Evolutionary conservation across 2,329 filamentous ascomycete species (phyloP), one percentile per base, ranked within the genome.

Genomic region (Penicillium corylophilum): DNA sequence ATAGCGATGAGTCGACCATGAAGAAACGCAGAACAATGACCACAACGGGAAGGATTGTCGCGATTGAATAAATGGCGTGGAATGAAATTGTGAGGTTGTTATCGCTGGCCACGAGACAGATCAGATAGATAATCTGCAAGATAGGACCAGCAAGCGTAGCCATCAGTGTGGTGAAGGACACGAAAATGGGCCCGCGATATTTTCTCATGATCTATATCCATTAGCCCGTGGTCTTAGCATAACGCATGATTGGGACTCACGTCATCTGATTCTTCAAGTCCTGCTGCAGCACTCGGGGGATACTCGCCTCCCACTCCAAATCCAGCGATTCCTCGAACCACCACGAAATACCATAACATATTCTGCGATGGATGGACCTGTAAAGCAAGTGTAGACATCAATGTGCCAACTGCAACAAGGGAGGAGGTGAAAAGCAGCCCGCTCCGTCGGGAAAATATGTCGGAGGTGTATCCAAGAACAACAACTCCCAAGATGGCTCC

Each of bases 271-370:
- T 70, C 68, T 48, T 72, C 70, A 5, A 72, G 56, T 0, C 68
- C 71, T 2, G 70, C 70, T 1, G 69, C 68, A 2, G 70, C 70
- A n/a, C 68, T 68, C 1, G 68, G 64, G 24, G 70, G 70, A 50
- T 72, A 72, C 56, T 73, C 70, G 3, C 70, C 70, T 0, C 70
- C 71, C 3, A 72, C 69, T 4, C 70, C 71, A 12, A 73, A 70
- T 0, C 71, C 71, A 24, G 67, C 64, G 24, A 72, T 69, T 0
- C 70, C 71, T 4, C 71, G 66, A 6, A 68, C 70, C 1, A 71
- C 54, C 8, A 70, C 68, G 35, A 73, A 64, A 49, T 63, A 73
- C 71, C 71, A 74, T 7, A 73, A 54, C 67, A 73, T 70, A 13
- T 70, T 65, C 7, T 57, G 3, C 1, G 60, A 62, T 9, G 64